Evolutionary conservation across 176 grass and related monocot species (phyloP).

Genomic region (Puccinellia tenuiflora): DNA sequence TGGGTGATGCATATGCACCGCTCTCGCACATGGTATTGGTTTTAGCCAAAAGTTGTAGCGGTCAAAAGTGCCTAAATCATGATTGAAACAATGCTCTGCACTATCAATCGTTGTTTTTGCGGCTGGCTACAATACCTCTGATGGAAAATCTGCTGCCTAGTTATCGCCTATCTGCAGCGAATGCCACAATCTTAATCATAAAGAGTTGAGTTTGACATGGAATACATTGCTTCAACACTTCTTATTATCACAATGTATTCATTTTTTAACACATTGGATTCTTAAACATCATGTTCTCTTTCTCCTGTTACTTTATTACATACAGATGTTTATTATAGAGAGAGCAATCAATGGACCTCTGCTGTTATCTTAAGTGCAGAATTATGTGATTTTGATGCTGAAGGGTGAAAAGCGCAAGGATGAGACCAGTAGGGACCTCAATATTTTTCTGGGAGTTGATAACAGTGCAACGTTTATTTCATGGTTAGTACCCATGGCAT

Average conservation of each 20-base stretch:
- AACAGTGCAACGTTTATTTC: conserved; percentile 47
- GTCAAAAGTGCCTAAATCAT: neutral
- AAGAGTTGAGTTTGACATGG: neutral
- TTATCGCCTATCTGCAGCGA: neutral
- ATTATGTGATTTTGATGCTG: conserved; percentile 63
- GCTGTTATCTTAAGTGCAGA: conserved; percentile 59
- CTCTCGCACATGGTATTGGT: neutral
- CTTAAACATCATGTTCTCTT: neutral
- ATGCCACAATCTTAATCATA: neutral
- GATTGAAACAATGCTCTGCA: neutral
- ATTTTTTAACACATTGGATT: neutral
- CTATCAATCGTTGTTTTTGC: neutral
- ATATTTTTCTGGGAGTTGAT: conserved; percentile 48
- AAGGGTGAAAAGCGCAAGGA: conserved; percentile 41
- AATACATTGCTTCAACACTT: conserved; percentile 15
- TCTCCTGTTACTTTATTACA: neutral
- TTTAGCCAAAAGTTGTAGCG: neutral
- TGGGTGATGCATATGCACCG: neutral
- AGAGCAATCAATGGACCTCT: conserved; percentile 13
- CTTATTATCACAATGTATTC: neutral
- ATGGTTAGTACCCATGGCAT: conserved; percentile 44
- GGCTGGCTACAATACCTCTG: neutral
- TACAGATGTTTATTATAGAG: neutral
- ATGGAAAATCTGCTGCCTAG: neutral
- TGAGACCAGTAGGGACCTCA: conserved; percentile 33